Evolutionary conservation across 2,329 filamentous ascomycete genomes (phyloP), one percentile per base, ranked within the genome.

Genomic region (Sarocladium brachiariae): DNA sequence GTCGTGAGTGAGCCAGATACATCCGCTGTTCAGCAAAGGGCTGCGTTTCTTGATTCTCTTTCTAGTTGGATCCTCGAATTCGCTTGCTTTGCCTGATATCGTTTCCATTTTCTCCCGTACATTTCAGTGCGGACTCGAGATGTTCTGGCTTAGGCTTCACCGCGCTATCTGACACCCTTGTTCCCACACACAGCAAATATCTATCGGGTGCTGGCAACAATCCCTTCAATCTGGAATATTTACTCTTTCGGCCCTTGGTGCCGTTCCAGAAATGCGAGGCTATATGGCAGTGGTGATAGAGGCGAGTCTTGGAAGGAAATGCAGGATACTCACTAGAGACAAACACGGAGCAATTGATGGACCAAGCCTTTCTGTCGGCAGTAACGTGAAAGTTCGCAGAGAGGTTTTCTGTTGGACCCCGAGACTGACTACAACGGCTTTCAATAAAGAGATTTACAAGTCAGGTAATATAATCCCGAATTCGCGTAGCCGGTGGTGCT

Each of bases 401-500:
- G 1, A 63, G 71, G 49, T 71, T 77, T 0, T 77, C 74, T 43
- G 72, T 76, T 14, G 74, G 74, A 0, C n/a, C n/a, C n/a, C n/a
- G n/a, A n/a, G n/a, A 76, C 74, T 2, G 75, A 76, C 50, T 73
- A 74, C 0, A 67, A 73, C 1, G 73, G 74, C 13, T 72, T 73
- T 4, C 65, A 76, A 8, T 41, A 21, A 21, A n/a, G 16, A 6
- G 38, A 41, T 41, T 16, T 41, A 4, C 10, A 19, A 19, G 18
- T 41, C n/a, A n/a, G 38, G n/a, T n/a, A n/a, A n/a, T n/a, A n/a
- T n/a, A n/a, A n/a, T n/a, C n/a, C n/a, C n/a, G n/a, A n/a, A n/a
- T n/a, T n/a, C n/a, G n/a, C n/a, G n/a, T n/a, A n/a, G n/a, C n/a
- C n/a, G n/a, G n/a, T n/a, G n/a, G n/a, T n/a, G n/a, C n/a, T n/a